Base-by-base conservation (phyloP, 148 eudicot species). In the Nepenthes mirabilis region DNA sequence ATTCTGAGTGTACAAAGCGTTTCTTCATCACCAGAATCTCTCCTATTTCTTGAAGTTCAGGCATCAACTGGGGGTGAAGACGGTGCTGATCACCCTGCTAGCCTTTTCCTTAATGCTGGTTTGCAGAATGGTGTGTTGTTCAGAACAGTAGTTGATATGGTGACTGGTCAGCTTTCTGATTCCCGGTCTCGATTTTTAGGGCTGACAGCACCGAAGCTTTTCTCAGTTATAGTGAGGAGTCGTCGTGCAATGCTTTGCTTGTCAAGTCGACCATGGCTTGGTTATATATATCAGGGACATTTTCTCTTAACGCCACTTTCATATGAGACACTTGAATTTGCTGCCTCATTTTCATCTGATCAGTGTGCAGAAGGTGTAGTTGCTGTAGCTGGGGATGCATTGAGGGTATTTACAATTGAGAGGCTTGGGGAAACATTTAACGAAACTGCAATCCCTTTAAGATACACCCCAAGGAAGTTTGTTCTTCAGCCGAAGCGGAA, bases 361-460 rank as follows among this genome's bases (percentile, higher is more conserved):
- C 99, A 93, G 77, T 93, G 99, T 80, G 83, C 95, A 3, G 99
- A 93, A 78, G 97, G 99, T 84, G 95, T 93, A 5, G 99, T 93
- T 56, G 79, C 99, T 79, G 99, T 93, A 60, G 97, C 99, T 58
- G 95, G 91, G 3, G 91, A 93, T 77, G 91, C 87, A 33, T 76
- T 93, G 43, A 76, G 93, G 70, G 95, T 93, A 12, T 93, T 93
- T 68, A 86, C 96, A 33, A 82, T 93, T 53, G 99, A 93, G 79
- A 75, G 97, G 79, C 83, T 93, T 71, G 97, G 99, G 14, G 99
- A 93, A 65, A 82, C 99, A 12, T 93, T 93, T 61, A 93, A 93
- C 75, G 96, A 93, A 70, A 84, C 91, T 12, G 74, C 82, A 2
- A 82, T 93, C 58, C 91, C 95, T 56, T 71, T 93, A 64, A 76